Base-by-base conservation (phyloP, 177 flowering plant genomes). In the Vitis hybrid region DNA sequence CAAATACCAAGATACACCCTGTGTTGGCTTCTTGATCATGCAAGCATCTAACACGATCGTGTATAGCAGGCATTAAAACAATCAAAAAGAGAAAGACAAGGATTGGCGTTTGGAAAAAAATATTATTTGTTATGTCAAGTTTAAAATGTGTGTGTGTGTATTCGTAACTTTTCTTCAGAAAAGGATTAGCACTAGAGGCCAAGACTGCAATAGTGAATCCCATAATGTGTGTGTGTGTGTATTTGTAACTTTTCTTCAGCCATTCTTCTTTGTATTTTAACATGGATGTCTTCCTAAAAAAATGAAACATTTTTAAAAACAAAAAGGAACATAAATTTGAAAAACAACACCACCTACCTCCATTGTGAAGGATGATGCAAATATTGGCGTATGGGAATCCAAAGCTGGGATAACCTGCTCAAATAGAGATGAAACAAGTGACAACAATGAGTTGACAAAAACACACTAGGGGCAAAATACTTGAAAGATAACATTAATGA, bases 361-460 rank as follows among this genome's bases (percentile, higher is more conserved):
- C 98, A 93, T 91, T n/a, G 99, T 95, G 78, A 95, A 95, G 46
- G 99, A 95, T 72, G 99, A 93, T 72, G 99, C 97, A 84, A 82
- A 95, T 74, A 95, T 88, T 59, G 99, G 99, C 32, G 99, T 95
- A 56, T 70, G 80, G 27, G 86, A 70, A 82, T 93, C 98, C 90
- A 95, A 75, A 57, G 97, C 98, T 51, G 98, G 98, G 77, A 95
- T 90, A 24, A 95, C 99, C 99, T 95, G 88, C 65, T 71, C 3
- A 72, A 60, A 65, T 21, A 73, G 59, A n/a, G 64, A 69, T 1
- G 5, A 15, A 56, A 52, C 18, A 32, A 65, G 11, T 24, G 70
- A 54, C 64, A 27, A 62, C 52, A 52, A 50, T 59, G 24, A 5
- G 56, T 21, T 13, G 27, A 19, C 60, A 67, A 32, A 59, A 11